Base-by-base conservation (phyloP, 148 eudicot genomes). In the Oxyria digyna region DNA sequence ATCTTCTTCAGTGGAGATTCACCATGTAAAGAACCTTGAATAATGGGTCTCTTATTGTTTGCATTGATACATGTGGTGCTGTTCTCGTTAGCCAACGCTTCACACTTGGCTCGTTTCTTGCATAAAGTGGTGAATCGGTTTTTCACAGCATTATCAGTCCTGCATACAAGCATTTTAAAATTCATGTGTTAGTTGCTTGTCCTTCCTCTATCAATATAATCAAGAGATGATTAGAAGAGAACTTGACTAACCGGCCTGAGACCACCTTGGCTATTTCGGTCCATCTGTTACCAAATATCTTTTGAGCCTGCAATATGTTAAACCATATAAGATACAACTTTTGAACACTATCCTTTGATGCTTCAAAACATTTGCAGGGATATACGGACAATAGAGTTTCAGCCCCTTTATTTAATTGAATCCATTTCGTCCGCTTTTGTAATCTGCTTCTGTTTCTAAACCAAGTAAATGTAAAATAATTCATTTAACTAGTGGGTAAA, bases 231-330 rank as follows among this genome's bases (percentile, higher is more conserved):
- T 27, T 29, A 59, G 37, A 59, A 59, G 65, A 31, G 18, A 31
- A 3, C 20, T 26, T n/a, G 14, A 43, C 32, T 37, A 37, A 93
- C 98, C 98, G 88, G 63, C 98, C 98, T 7, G 98, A 93, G 66
- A 93, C 98, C 72, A 93, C 96, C 86, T 93, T 93, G 18, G 98
- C 98, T 75, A 93, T 93, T 73, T 89, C 98, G 65, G 98, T 93
- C 98, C 98, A 93, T 83, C 91, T 83, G 78, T 93, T 93, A 43
- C 98, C 98, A 78, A 81, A 93, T 69, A 87, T 77, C 83, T 85
- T 89, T 67, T 93, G 98, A 41, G 98, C 98, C 98, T 93, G 89
- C 82, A 85, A 29, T 74, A 29, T 59, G 5, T 5, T 55, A 38
- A 52, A 62, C 68, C 69, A 74, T 69, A 68, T 54, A 29, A 15